phyloP scores from a whole-genome alignment of 1,139 yeast species.

The Lodderomyces jiufengensis region DNA sequence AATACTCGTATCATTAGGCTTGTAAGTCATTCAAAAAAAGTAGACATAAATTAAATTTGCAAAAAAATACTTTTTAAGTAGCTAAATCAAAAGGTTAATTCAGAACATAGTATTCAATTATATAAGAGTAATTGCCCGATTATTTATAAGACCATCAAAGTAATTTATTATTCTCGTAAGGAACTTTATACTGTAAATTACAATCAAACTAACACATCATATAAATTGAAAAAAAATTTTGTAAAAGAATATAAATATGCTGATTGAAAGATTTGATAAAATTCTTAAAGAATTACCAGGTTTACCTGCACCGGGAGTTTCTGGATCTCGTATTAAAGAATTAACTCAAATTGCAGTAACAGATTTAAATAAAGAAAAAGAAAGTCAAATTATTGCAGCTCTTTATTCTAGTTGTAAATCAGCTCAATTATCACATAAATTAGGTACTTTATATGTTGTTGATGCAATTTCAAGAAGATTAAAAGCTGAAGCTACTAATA shows the following conservation, averaged over 20 bases:
- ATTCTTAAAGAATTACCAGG: constrained; percentile 70
- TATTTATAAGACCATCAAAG: no score
- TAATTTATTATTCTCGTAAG: no score
- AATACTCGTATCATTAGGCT: no score
- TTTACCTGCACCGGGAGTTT: constrained; percentile 88
- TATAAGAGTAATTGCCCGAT: no score
- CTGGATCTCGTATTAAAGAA: constrained; percentile 90
- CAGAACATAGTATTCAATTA: no score
- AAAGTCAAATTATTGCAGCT: constrained; percentile 55
- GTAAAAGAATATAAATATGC: background rate
- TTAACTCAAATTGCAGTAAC: constrained; percentile 74
- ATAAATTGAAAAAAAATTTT: background rate
- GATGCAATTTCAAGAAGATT: constrained; percentile 89
- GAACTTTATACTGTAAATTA: no score
- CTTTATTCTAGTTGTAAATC: constrained; percentile 68
- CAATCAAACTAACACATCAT: background rate
- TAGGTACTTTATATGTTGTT: constrained; percentile 86
- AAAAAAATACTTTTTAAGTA: no score
- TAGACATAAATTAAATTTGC: no score
- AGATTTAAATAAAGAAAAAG: constrained; percentile 47
- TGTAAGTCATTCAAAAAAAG: no score
- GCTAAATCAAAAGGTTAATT: no score
- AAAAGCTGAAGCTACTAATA: constrained; percentile 67
- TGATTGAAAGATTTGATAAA: constrained; percentile 60
- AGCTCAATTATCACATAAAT: constrained; percentile 76